phyloP scores from a whole-genome alignment of 768 basidiomycete species.

The Phaffia australis region DNA sequence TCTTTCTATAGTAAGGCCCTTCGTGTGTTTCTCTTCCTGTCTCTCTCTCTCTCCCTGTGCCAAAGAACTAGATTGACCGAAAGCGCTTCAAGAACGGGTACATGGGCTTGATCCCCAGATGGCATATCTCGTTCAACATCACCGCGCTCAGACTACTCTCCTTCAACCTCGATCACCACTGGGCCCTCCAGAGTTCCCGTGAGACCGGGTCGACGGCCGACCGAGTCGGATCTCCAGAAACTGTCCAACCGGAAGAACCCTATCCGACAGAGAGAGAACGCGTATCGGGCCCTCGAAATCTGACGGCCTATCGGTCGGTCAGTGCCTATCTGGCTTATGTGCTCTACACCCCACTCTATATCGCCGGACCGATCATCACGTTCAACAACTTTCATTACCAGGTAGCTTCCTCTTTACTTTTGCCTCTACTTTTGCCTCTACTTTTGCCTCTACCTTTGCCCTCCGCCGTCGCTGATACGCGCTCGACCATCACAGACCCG shows the following conservation, averaged over 20 bases:
- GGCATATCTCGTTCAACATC: conserved; percentile 91
- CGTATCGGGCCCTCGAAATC: conserved; percentile 52
- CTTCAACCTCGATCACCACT: conserved; percentile 86
- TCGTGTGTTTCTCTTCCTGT: not conserved
- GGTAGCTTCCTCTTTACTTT: conserved; percentile 43
- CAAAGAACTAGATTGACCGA: not conserved
- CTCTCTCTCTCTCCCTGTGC: not conserved
- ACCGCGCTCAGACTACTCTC: conserved; percentile 88
- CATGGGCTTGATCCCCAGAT: conserved; percentile 68
- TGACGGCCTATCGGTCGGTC: conserved; percentile 51
- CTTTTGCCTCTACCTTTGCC: not conserved
- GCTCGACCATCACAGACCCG: conserved; percentile 38
- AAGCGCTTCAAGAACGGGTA: conserved; percentile 36
- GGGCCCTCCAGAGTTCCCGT: conserved; percentile 45
- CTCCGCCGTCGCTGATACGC: not conserved
- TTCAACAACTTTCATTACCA: conserved; percentile 95
- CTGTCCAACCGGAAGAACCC: not conserved
- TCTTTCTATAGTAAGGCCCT: conserved; percentile 46
- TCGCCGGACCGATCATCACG: conserved; percentile 90
- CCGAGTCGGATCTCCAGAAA: not conserved
- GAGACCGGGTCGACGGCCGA: not conserved
- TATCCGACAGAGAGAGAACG: conserved; percentile 45
- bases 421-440: not conserved
- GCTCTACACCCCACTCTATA: conserved; percentile 88
- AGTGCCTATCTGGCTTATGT: conserved; percentile 68